Conservation (phyloP, 768 basidiomycete genomes). For the Vararia minispora region DNA sequence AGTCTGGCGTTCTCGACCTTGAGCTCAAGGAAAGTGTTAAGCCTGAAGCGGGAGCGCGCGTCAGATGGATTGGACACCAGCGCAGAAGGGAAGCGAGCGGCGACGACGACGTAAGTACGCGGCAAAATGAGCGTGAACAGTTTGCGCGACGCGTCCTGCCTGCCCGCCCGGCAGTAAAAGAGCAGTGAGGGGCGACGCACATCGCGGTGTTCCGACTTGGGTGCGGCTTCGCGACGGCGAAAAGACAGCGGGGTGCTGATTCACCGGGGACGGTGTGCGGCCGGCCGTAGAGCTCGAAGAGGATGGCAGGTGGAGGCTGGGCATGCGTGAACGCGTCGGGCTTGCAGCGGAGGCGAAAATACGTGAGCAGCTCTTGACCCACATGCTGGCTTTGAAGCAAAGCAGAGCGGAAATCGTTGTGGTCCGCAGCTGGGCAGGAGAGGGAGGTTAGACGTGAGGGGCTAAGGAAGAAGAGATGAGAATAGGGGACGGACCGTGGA, state of each 20-base stretch:
- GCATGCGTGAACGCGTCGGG: slow-evolving; percentile 18
- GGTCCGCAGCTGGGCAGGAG: not conserved
- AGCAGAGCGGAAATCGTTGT: too few relatives aligned
- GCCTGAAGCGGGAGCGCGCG: slow-evolving; percentile 26
- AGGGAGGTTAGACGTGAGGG: slow-evolving; percentile 1
- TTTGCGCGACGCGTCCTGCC: too few relatives aligned
- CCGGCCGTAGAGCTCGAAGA: slow-evolving; percentile 65
- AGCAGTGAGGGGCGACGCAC: slow-evolving; percentile 27
- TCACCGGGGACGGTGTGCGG: slow-evolving; percentile 36
- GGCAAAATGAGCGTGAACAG: too few relatives aligned
- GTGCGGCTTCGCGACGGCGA: slow-evolving; percentile 67
- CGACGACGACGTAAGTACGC: not conserved
- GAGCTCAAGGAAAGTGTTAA: slow-evolving; percentile 68
- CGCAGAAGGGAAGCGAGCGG: slow-evolving; percentile 3
- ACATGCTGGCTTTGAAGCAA: too few relatives aligned
- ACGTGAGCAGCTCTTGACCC: slow-evolving; percentile 42
- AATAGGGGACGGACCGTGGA: slow-evolving; percentile 40
- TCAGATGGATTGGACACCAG: slow-evolving; percentile 3
- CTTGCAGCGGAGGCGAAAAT: slow-evolving; percentile 49
- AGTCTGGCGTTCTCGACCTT: slow-evolving; percentile 82
- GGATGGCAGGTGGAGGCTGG: slow-evolving; percentile 31
- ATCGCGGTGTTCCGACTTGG: slow-evolving; percentile 63
- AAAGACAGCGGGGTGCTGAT: slow-evolving; percentile 48
- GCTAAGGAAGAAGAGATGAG: slow-evolving; percentile 7
- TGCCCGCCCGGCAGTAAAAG: too few relatives aligned